Evolutionary conservation across 768 basidiomycete genomes (phyloP), one percentile per base, ranked within the genome.

Genomic region (Suillus tomentosus): DNA sequence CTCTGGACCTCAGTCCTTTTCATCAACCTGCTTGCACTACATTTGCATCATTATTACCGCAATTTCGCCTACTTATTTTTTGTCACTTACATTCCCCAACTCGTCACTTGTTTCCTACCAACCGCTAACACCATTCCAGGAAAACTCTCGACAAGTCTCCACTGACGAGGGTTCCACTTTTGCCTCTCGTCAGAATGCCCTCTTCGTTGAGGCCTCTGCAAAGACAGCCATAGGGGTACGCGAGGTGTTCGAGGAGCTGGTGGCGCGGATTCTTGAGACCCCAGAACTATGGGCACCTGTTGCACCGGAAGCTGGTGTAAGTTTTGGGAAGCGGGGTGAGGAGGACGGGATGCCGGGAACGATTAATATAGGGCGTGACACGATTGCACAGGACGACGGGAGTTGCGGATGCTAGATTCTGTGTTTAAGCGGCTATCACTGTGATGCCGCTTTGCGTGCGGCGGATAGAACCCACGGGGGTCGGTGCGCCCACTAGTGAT

Each of bases 191-290:
- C 94, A 94, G 84, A 85, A 85, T 19, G 91, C 89, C 22, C 79
- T 95, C 53, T 99, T 99, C 77, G 80, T 98, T 50, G 96, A 99
- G 78, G 89, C 94, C 1, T 93, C 90, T 0, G 96, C 96, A 0
- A 98, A 98, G 86, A 97, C 94, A 0, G 86, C 89, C 9, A 81
- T 92, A 0, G 90, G 91, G 17, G 95, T 98, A 7, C 82, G 81
- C 37, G 92, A 94, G 53, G 87, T 89, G 3, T 90, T 90, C 70
- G 78, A 82, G 50, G 89, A 91, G 61, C 85, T 96, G 7, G 95
- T 97, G 24, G 83, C 85, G 72, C 83, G 84, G 77, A 96, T 96
- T 65, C 68, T 96, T 60, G 91, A 92, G 43, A 93, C 91, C 0
- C 92, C 93, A 0, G 89, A 88, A 73, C 77, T 96, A 56, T 95